A percentile compares a stretch with the other conserved stretches of the same genome.
Evolutionary conservation across 2,329 filamentous ascomycete species (phyloP).

Genomic region (Phyllosticta paracitricarpa): DNA sequence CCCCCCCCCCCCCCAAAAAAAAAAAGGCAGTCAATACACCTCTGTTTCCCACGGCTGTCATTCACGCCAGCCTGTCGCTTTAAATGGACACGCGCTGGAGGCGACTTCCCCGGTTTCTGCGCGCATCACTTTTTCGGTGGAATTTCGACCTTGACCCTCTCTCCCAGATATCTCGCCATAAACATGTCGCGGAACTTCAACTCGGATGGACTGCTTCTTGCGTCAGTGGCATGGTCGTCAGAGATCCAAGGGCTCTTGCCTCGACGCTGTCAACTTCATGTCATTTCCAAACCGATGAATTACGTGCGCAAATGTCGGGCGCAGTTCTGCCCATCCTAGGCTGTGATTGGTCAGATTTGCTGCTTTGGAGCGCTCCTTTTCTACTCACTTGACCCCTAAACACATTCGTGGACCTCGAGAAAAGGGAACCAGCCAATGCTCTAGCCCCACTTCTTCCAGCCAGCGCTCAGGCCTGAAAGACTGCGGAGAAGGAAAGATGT

Average conservation of each 20-base stretch:
- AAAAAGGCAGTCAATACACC: too few species aligned
- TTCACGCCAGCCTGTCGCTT: too few species aligned
- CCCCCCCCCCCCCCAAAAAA: too few species aligned
- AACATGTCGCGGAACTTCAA: slow-evolving; percentile 18
- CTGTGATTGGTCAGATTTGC: slow-evolving; percentile 5
- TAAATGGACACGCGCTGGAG: not conserved
- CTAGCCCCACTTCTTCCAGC: slow-evolving; percentile 14
- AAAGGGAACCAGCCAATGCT: slow-evolving; percentile 21
- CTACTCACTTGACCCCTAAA: slow-evolving; percentile 21
- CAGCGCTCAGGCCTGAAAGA: slow-evolving; percentile 16
- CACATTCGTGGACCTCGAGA: slow-evolving; percentile 23
- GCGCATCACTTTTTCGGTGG: slow-evolving; percentile 1
- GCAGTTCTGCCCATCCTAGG: slow-evolving; percentile 14
- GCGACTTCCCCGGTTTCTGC: not conserved
- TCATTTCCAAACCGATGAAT: slow-evolving; percentile 3
- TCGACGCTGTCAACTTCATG: slow-evolving; percentile 1
- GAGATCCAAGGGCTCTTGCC: not conserved
- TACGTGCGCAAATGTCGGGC: slow-evolving; percentile 12
- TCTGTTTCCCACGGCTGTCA: too few species aligned
- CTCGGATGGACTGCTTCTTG: slow-evolving; percentile 13
- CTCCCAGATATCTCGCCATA: slow-evolving; percentile 16
- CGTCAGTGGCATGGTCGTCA: not conserved
- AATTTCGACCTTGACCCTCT: slow-evolving; percentile 16
- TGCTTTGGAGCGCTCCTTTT: not conserved
- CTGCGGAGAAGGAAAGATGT: slow-evolving; percentile 19